Evolutionary conservation across 108 stramenopile genomes (phyloP).

Genomic region (Epithemia pelagica): DNA sequence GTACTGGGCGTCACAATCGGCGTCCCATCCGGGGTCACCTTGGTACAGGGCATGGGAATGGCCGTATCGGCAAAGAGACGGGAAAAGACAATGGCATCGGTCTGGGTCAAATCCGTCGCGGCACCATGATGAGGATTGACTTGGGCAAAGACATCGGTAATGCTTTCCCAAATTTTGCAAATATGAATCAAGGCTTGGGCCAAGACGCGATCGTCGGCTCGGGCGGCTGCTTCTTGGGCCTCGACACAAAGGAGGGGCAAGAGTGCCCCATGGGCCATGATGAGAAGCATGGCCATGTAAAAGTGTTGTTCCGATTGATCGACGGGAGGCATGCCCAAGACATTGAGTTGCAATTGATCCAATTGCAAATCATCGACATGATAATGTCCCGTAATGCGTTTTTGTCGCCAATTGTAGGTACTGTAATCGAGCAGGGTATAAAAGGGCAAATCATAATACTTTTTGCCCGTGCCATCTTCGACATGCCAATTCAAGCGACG

Average conservation of each 20-base stretch:
- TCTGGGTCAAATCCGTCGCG: background rate
- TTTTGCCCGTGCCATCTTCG: background rate
- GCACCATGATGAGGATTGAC: background rate
- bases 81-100: background rate
- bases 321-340: background rate
- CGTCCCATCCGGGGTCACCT: background rate
- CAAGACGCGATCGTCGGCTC: background rate
- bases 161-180: background rate
- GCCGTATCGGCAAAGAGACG: background rate
- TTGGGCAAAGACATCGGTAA: background rate
- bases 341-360: background rate
- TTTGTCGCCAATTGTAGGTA: background rate
- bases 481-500: background rate
- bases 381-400: background rate
- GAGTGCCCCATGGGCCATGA: background rate
- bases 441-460: background rate
- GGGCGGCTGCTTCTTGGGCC: background rate
- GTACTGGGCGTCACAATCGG: background rate
- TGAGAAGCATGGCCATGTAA: background rate
- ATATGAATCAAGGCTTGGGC: background rate
- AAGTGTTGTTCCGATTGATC: background rate
- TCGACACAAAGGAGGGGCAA: background rate
- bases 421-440: background rate
- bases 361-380: background rate
- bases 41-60: background rate